A percentile compares a stretch with the other conserved stretches of the same genome.
Conservation (phyloP, 1,284 basidiomycete genomes). For the Pseudozyma flocculosa region DNA sequence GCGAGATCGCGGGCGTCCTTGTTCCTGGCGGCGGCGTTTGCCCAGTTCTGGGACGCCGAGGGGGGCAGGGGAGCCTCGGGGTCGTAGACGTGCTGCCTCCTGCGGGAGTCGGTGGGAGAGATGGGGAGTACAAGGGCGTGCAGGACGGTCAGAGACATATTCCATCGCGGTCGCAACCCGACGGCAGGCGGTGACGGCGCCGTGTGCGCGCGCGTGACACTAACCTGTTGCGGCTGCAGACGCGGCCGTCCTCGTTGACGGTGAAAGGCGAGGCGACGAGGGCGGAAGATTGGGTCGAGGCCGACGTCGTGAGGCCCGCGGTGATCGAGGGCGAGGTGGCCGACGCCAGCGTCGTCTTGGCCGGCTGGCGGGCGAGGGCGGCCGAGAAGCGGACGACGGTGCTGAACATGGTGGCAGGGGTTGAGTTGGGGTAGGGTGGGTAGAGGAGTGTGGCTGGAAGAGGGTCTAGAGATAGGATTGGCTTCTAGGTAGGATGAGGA, state of each 20-base stretch:
- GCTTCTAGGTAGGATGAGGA: too few relatives aligned
- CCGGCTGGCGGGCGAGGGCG: constrained; percentile 31
- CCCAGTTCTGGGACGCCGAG: constrained; percentile 28
- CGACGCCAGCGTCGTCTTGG: constrained; percentile 11
- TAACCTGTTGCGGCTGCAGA: constrained; percentile 33
- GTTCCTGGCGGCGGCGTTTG: constrained; percentile 25
- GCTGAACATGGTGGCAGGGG: constrained; percentile 18
- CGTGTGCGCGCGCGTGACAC: too few relatives aligned
- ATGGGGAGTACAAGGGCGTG: too few relatives aligned
- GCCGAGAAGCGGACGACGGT: constrained; percentile 34
- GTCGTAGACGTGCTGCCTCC: constrained; percentile 26
- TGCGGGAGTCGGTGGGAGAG: too few relatives aligned
- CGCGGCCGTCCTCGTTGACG: constrained; percentile 25
- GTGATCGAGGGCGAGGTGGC: constrained; percentile 17
- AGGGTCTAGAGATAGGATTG: too few relatives aligned
- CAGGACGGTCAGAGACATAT: too few relatives aligned
- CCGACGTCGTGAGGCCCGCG: constrained; percentile 36
- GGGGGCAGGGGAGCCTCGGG: constrained; percentile 12
- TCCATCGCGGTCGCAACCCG: too few relatives aligned
- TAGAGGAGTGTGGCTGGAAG: too few relatives aligned
- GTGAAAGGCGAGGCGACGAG: constrained; percentile 19
- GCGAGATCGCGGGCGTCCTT: constrained; percentile 32
- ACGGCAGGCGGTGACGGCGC: too few relatives aligned
- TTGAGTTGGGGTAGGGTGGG: not conserved
- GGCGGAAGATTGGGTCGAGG: constrained; percentile 7